Conservation (phyloP, 495 filamentous ascomycete genomes). For the Aspergillus baeticus region DNA sequence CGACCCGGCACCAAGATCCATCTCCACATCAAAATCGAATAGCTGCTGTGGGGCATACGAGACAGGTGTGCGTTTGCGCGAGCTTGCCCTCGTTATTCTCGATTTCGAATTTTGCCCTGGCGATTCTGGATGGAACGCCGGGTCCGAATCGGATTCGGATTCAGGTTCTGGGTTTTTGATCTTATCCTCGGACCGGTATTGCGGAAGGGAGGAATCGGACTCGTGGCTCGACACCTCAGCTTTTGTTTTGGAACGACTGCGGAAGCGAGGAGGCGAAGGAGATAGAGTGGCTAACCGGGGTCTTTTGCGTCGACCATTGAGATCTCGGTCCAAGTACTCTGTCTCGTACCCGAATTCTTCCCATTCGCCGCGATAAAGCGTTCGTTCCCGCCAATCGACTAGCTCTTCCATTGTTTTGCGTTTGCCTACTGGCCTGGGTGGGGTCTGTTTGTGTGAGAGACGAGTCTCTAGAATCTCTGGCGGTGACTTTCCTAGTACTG, state of each 20-base stretch:
- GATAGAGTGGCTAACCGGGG: constrained; percentile 15
- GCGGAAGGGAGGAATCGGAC: no score
- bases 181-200: no score
- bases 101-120: neutral
- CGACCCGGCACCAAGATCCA: neutral
- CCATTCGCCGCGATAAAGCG: constrained; percentile 49
- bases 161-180: neutral
- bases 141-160: neutral
- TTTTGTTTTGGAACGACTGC: neutral
- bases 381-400: constrained; percentile 45
- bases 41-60: neutral
- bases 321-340: constrained; percentile 29
- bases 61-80: neutral
- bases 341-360: constrained; percentile 42
- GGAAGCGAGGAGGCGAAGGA: neutral
- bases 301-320: constrained; percentile 33
- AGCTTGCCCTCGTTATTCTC: neutral
- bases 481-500: constrained; percentile 37
- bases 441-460: constrained; percentile 18
- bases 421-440: constrained; percentile 19
- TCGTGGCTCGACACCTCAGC: neutral
- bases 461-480: constrained; percentile 15
- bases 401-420: constrained; percentile 33
- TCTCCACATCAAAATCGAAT: neutral
- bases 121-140: neutral